phyloP scores from a whole-genome alignment of 257 asterid genomes.

The Capsicum pubescens region DNA sequence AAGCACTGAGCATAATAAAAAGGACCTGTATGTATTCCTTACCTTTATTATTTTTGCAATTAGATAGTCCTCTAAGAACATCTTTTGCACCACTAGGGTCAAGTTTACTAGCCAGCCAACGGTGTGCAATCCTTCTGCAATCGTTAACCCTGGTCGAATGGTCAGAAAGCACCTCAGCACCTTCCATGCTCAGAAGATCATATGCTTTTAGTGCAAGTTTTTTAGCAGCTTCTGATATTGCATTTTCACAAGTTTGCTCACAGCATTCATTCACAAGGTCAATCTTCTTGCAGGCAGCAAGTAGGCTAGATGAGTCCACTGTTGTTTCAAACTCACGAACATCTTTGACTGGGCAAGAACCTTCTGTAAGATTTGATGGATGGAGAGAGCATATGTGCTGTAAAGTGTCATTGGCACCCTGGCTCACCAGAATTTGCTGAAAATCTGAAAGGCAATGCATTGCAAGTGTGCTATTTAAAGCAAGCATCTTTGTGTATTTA shows the following conservation, averaged over 20 bases:
- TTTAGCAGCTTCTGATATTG: conserved; percentile 83
- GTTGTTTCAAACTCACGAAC: conserved; percentile 75
- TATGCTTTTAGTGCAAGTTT: conserved; percentile 82
- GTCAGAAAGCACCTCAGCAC: conserved; percentile 61
- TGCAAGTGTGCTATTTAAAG: conserved; percentile 71
- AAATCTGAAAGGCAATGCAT: conserved; percentile 86
- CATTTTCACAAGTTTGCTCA: conserved; percentile 89
- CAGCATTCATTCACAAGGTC: conserved; percentile 93
- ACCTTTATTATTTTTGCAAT: conserved; percentile 97
- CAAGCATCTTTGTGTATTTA: conserved; percentile 65
- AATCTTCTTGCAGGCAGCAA: conserved; percentile 84
- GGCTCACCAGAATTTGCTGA: conserved; percentile 77
- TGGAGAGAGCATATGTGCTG: conserved; percentile 77
- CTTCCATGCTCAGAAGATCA: conserved; percentile 59
- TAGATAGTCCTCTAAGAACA: conserved; percentile 87
- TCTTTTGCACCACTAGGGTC: conserved; percentile 80
- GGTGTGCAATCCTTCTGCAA: conserved; percentile 74
- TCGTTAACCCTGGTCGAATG: conserved; percentile 74
- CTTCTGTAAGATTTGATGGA: conserved; percentile 85
- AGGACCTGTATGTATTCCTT: conserved; percentile 29
- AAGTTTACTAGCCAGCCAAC: conserved; percentile 97
- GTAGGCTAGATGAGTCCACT: conserved; percentile 73
- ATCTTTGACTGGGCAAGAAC: conserved; percentile 84
- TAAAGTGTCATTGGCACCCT: conserved; percentile 80
- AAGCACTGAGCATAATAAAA: neutral